Evolutionary conservation across 1,284 basidiomycete genomes (phyloP).

Genomic region (Sutorius eximius): DNA sequence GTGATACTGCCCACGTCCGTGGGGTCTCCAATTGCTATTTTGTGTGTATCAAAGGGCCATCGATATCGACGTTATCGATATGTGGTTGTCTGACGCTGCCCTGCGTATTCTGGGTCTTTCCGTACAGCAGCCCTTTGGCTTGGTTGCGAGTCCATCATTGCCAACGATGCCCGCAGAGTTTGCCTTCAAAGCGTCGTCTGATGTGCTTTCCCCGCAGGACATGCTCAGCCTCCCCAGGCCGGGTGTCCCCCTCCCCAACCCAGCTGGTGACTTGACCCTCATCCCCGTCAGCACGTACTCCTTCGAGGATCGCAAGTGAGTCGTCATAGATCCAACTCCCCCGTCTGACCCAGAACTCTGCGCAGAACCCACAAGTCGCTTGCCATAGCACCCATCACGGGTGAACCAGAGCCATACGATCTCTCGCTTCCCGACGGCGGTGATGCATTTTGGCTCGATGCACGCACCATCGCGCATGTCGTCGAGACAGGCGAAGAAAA

Average conservation of each 20-base stretch:
- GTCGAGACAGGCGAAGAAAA: conserved; percentile 52
- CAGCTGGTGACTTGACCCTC: conserved; percentile 63
- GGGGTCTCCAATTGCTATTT: conserved; percentile 1
- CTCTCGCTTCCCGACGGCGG: conserved; percentile 62
- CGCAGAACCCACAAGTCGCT: conserved; percentile 68
- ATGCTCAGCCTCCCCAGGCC: conserved; percentile 74
- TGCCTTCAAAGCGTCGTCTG: conserved; percentile 52
- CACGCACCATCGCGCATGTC: conserved; percentile 66
- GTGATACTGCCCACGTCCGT: background rate
- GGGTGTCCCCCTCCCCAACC: conserved; percentile 62
- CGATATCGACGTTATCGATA: conserved; percentile 21
- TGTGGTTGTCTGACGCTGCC: conserved; percentile 35
- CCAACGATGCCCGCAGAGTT: conserved; percentile 44
- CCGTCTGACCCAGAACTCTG: background rate
- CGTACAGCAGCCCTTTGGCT: conserved; percentile 48
- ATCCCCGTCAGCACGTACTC: conserved; percentile 70
- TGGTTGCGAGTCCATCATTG: conserved; percentile 4
- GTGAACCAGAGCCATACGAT: conserved; percentile 46
- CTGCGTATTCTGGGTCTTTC: conserved; percentile 50
- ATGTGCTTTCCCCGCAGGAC: conserved; percentile 70
- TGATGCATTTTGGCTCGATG: conserved; percentile 74
- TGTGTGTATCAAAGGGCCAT: background rate
- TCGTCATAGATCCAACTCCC: conserved; percentile 9
- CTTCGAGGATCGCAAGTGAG: conserved; percentile 70
- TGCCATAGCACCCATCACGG: conserved; percentile 58